A percentile compares a stretch with the other conserved stretches of the same genome.
phyloP scores from a whole-genome alignment of 2,329 filamentous ascomycete genomes.

The Alternaria novae-zelandiae region DNA sequence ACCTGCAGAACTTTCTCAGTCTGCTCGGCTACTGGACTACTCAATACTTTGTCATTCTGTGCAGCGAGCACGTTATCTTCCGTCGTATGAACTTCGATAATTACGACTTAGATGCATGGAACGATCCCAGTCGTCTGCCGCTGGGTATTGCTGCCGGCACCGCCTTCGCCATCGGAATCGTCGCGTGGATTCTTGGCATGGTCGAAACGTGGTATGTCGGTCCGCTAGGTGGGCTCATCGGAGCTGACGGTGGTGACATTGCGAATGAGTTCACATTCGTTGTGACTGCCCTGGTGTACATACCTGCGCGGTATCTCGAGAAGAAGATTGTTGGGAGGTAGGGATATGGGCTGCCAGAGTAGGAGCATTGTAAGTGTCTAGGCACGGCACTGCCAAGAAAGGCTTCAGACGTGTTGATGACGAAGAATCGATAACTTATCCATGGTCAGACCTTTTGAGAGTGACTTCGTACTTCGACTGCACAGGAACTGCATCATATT shows the following conservation, averaged over 20 bases:
- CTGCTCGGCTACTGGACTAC: constrained; percentile 57
- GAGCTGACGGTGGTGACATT: constrained; percentile 35
- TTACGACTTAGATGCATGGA: constrained; percentile 56
- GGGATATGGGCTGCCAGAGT: neutral
- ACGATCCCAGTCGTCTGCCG: constrained; percentile 52
- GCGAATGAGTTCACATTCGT: constrained; percentile 37
- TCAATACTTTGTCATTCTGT: constrained; percentile 55
- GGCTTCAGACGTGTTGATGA: too few species aligned
- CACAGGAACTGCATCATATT: neutral
- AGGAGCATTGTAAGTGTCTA: neutral
- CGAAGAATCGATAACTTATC: neutral
- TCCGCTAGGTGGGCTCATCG: constrained; percentile 36
- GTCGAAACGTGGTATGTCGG: constrained; percentile 63
- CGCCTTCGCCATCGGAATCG: constrained; percentile 49
- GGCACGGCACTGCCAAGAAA: neutral
- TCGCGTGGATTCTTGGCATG: constrained; percentile 64
- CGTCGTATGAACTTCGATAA: constrained; percentile 57
- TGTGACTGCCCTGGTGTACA: constrained; percentile 35
- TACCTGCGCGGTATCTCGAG: constrained; percentile 36
- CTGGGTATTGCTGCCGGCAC: constrained; percentile 50
- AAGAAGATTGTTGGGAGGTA: constrained; percentile 33
- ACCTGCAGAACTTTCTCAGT: constrained; percentile 55
- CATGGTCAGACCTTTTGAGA: neutral
- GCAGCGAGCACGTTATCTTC: constrained; percentile 55
- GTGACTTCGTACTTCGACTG: neutral